phyloP scores from a whole-genome alignment of 768 basidiomycete species.

The Russula sp. region DNA sequence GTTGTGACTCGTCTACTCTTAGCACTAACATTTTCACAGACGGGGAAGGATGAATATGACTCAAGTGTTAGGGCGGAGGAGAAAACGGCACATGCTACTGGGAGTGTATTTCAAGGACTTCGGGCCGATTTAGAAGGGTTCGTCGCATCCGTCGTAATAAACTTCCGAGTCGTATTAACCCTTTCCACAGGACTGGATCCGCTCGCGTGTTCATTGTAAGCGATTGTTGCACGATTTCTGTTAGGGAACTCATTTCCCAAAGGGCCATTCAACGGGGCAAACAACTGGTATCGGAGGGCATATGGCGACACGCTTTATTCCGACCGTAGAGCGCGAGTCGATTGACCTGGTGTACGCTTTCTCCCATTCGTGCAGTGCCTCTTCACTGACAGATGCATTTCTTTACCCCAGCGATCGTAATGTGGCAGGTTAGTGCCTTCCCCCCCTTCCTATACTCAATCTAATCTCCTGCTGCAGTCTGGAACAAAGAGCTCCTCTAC shows the following conservation, averaged over 20 bases:
- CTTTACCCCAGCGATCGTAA: slow-evolving; percentile 58
- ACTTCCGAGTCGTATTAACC: neutral
- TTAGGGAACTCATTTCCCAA: slow-evolving; percentile 8
- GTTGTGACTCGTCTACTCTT: neutral
- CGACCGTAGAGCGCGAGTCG: slow-evolving; percentile 92
- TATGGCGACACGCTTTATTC: slow-evolving; percentile 81
- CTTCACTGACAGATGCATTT: neutral
- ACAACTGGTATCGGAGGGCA: slow-evolving; percentile 77
- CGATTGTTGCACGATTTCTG: neutral
- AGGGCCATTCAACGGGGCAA: slow-evolving; percentile 90
- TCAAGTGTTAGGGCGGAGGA: slow-evolving; percentile 64
- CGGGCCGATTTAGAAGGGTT: slow-evolving; percentile 83
- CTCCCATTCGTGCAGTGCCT: slow-evolving; percentile 1
- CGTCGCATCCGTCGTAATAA: slow-evolving; percentile 22
- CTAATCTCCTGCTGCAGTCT: slow-evolving; percentile 41
- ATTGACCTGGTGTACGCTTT: slow-evolving; percentile 73
- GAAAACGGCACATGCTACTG: slow-evolving; percentile 50
- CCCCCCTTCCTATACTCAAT: neutral
- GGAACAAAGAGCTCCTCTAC: slow-evolving; percentile 87
- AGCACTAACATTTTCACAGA: slow-evolving; percentile 38
- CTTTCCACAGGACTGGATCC: slow-evolving; percentile 46
- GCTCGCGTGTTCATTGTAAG: slow-evolving; percentile 82
- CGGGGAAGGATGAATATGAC: slow-evolving; percentile 77
- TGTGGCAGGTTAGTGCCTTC: slow-evolving; percentile 52
- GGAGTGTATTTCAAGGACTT: slow-evolving; percentile 82